These are phyloP conservation scores for Gaeumannomyces tritici DNA, from an alignment of 2,329 filamentous ascomycete genomes.

Conservation along the genomic window DNA sequence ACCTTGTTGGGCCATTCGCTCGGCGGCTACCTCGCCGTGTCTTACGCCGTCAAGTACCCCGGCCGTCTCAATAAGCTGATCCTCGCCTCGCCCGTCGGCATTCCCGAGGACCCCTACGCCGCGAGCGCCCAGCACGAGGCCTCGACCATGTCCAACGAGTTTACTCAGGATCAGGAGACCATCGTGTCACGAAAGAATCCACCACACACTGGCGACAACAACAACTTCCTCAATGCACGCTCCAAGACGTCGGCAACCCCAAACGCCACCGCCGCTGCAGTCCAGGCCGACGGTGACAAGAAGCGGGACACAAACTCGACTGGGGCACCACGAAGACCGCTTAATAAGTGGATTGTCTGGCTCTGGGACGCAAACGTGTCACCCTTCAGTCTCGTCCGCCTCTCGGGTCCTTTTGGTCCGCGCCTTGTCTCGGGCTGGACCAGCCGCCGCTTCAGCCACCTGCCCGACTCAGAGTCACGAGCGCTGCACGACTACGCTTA, in stretches of 20 bases:
- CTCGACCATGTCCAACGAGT: conserved; percentile 67
- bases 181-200: conserved; percentile 28
- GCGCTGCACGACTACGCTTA: conserved; percentile 91
- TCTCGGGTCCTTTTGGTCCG: conserved; percentile 81
- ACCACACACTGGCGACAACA: conserved; percentile 27
- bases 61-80: conserved; percentile 93
- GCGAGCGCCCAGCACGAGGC: conserved; percentile 73
- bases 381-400: conserved; percentile 82
- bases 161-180: conserved; percentile 60
- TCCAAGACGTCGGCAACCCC: conserved; percentile 1
- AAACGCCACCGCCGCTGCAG: conserved; percentile 14
- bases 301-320: conserved; percentile 30
- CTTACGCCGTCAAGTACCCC: conserved; percentile 94
- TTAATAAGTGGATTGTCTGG: conserved; percentile 82
- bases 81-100: conserved; percentile 84
- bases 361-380: conserved; percentile 97
- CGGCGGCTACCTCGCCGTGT: conserved; percentile 89
- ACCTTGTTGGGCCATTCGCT: conserved; percentile 89
- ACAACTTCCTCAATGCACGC: conserved; percentile 17
- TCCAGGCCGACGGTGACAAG: conserved; percentile 28
- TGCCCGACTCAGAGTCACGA: conserved; percentile 70
- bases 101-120: conserved; percentile 90
- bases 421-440: conserved; percentile 94
- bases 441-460: conserved; percentile 79
- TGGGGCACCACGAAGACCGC: conserved; percentile 57